Percentiles rank a stretch among this genome's conserved stretches.
These are phyloP conservation scores for Boletus insuetus DNA, from an alignment of 768 basidiomycete genomes.

Conservation along the genomic window DNA sequence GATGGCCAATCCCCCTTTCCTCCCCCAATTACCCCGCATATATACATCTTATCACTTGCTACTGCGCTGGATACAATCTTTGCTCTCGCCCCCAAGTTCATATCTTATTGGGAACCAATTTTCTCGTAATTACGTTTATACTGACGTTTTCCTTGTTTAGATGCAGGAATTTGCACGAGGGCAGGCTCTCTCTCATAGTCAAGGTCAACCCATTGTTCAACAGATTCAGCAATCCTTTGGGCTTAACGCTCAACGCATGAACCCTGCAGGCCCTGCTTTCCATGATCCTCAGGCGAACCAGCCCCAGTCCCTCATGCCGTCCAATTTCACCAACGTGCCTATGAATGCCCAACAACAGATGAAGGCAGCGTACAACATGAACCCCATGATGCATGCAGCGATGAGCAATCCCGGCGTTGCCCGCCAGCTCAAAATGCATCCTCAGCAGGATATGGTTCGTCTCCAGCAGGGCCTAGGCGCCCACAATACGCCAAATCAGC, in stretches of 20 bases:
- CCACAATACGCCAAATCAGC: conserved; percentile 39
- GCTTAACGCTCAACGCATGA: conserved; percentile 36
- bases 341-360: conserved; percentile 37
- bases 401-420: conserved; percentile 27
- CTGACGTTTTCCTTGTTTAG: conserved; percentile 32
- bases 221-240: conserved; percentile 46
- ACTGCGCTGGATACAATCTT: neutral
- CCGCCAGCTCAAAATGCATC: conserved; percentile 44
- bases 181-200: conserved; percentile 40
- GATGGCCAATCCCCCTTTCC: conserved; percentile 20
- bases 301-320: conserved; percentile 30
- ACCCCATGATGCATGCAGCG: conserved; percentile 38
- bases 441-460: conserved; percentile 40
- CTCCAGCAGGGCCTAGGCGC: conserved; percentile 31
- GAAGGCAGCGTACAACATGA: conserved; percentile 31
- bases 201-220: conserved; percentile 37
- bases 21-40: conserved; percentile 4
- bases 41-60: conserved; percentile 13
- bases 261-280: conserved; percentile 33
- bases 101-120: conserved; percentile 2
- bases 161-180: conserved; percentile 46
- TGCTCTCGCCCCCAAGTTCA: conserved; percentile 1
- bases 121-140: conserved; percentile 14
- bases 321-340: conserved; percentile 40
- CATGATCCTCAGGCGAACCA: conserved; percentile 36